phyloP scores from a whole-genome alignment of 2,329 filamentous ascomycete species.

The Chaetomium strumarium region DNA sequence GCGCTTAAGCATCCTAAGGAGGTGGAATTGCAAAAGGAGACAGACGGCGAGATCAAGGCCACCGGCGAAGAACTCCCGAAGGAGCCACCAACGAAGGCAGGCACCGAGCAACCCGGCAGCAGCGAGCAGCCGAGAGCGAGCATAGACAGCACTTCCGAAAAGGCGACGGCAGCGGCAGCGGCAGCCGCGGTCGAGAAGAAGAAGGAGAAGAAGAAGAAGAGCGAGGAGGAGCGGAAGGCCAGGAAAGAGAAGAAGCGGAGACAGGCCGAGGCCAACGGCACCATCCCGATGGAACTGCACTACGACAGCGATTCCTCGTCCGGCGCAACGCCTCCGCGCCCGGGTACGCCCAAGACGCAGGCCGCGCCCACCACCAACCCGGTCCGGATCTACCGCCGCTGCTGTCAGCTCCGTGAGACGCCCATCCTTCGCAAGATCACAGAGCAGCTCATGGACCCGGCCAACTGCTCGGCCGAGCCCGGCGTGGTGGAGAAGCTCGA shows the following conservation, averaged over 20 bases:
- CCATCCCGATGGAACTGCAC: slow-evolving; percentile 76
- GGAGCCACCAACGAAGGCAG: slow-evolving; percentile 35
- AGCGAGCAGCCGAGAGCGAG: slow-evolving; percentile 9
- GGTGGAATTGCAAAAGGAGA: slow-evolving; percentile 51
- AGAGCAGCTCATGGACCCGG: slow-evolving; percentile 71
- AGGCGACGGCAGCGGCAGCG: slow-evolving; percentile 20
- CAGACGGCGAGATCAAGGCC: slow-evolving; percentile 38
- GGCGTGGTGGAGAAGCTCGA: slow-evolving; percentile 81
- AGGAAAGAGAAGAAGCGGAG: slow-evolving; percentile 83
- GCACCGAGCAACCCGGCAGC: slow-evolving; percentile 16
- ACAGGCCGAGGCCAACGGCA: slow-evolving; percentile 81
- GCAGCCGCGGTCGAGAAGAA: slow-evolving; percentile 47
- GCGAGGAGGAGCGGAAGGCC: slow-evolving; percentile 86
- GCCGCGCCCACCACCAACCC: slow-evolving; percentile 81
- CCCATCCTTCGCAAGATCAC: slow-evolving; percentile 88
- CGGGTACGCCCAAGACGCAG: slow-evolving; percentile 46
- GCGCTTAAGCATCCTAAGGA: slow-evolving; percentile 62
- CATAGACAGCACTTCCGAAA: slow-evolving; percentile 4
- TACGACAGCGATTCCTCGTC: slow-evolving; percentile 56
- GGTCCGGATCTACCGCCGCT: slow-evolving; percentile 84
- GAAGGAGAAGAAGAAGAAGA: slow-evolving; percentile 94
- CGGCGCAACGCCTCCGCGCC: slow-evolving; percentile 26
- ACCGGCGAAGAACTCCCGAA: slow-evolving; percentile 36
- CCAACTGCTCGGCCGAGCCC: slow-evolving; percentile 58
- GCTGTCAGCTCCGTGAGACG: slow-evolving; percentile 89